Base-by-base conservation (phyloP, 2,329 filamentous ascomycete species). In the Exophiala dermatitidis region DNA sequence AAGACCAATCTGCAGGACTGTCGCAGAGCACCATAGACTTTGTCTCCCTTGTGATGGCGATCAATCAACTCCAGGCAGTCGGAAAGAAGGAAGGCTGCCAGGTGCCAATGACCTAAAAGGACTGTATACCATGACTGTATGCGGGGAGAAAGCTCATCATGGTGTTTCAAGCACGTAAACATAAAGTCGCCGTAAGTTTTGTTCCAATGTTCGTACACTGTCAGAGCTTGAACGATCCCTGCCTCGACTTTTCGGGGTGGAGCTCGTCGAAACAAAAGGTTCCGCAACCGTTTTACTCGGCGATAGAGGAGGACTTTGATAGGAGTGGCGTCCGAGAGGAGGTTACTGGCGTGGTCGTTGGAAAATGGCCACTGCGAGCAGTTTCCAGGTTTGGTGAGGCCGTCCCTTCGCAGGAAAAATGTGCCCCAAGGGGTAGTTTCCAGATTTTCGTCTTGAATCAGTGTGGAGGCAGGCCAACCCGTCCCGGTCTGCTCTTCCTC, bases 121-220 rank as follows among this genome's bases (percentile, higher is more conserved):
- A 79, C 76, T 9, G 80, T 72, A 55, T 81, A 82, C 80, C 80
- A 83, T 40, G 78, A 79, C 60, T 80, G 78, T 3, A 82, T 73
- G 9, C 76, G 76, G 7, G 74, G 62, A 1, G 78, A 77, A 0
- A 82, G 71, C 0, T 65, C 61, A 32, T 76, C 69, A 54, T 80
- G 78, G 54, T 77, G 66, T 2, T 70, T 66, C 8, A 79, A 67
- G 37, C 79, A 74, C 53, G 80, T 77, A 10, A 69, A 64, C 60
- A 80, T 77, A 58, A 82, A 78, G 0, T 69, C 69, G 1, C 72
- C 73, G 57, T 81, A 80, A 0, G 72, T 71, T 26, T 64, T 62
- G 51, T 78, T 75, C 79, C 79, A 82, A 64, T 81, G 74, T 42
- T 75, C 70, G 62, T 78, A 78, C 29, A 82, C 73, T 3, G 71